Conservation (phyloP, 2,329 filamentous ascomycete genomes). For the Incumbomyces delicatus region DNA sequence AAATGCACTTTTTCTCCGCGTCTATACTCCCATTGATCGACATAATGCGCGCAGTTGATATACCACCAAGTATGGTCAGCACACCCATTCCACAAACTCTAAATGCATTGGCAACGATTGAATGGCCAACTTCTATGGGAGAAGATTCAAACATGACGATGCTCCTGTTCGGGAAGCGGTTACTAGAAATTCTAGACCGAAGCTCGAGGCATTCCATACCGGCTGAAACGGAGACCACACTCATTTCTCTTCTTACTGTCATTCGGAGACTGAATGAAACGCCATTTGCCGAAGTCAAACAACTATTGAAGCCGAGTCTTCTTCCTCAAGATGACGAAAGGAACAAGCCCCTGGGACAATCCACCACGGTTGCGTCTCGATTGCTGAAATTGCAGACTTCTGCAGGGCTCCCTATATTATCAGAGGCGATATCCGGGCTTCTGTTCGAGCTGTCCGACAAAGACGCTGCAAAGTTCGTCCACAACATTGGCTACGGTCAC, state of each 20-base stretch:
- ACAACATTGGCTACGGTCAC: conserved; percentile 90
- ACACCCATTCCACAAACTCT: conserved; percentile 61
- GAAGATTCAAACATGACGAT: background rate
- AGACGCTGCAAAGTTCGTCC: conserved; percentile 68
- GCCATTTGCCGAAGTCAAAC: conserved; percentile 53
- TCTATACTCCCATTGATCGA: conserved; percentile 61
- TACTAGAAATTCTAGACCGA: conserved; percentile 61
- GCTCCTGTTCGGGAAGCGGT: conserved; percentile 34
- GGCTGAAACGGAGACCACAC: conserved; percentile 60
- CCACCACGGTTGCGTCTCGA: conserved; percentile 62
- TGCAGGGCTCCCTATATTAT: conserved; percentile 59
- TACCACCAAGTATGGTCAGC: conserved; percentile 58
- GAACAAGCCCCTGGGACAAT: conserved; percentile 64
- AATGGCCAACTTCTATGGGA: conserved; percentile 28
- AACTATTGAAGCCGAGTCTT: conserved; percentile 55
- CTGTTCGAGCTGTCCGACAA: conserved; percentile 81
- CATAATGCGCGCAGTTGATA: conserved; percentile 54
- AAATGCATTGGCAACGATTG: conserved; percentile 72
- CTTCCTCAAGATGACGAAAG: conserved; percentile 72
- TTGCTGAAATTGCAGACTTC: conserved; percentile 71
- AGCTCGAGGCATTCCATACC: conserved; percentile 56
- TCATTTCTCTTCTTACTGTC: conserved; percentile 64
- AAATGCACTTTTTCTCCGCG: conserved; percentile 52
- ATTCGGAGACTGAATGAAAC: conserved; percentile 61
- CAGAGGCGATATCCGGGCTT: conserved; percentile 64